Percentiles rank a stretch among this genome's conserved stretches.
Evolutionary conservation across 192 early-diverging fungal genomes (phyloP).

Genomic region (Backusella circina): DNA sequence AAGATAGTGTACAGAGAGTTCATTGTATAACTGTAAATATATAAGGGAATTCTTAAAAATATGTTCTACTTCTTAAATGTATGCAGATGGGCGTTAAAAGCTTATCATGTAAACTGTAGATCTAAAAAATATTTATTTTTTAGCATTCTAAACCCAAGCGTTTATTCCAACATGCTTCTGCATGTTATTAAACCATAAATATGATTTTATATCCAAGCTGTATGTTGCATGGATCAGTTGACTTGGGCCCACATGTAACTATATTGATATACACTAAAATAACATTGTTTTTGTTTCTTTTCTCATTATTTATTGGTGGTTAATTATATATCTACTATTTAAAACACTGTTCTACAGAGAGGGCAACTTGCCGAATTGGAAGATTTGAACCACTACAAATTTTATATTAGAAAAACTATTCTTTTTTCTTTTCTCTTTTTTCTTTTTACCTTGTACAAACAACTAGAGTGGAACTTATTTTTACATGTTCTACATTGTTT

Average conservation of each 20-base stretch:
- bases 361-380: slow-evolving; percentile 62
- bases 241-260: neutral
- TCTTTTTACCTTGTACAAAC: slow-evolving; percentile 75
- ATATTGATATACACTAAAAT: neutral
- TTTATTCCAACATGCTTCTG: too few relatives aligned
- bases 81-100: neutral
- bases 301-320: neutral
- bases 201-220: neutral
- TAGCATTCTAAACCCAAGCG: neutral
- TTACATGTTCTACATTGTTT: slow-evolving; percentile 94
- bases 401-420: neutral
- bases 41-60: neutral
- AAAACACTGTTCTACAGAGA: slow-evolving; percentile 55
- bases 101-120: neutral
- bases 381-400: slow-evolving; percentile 49
- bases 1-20: neutral
- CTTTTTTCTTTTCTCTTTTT: neutral
- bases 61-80: neutral
- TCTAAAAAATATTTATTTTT: neutral
- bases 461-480: slow-evolving; percentile 90
- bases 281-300: neutral
- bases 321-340: slow-evolving; percentile 9
- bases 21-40: neutral
- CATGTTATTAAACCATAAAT: too few relatives aligned
- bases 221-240: neutral